Evolutionary conservation across 352 stramenopile genomes (phyloP).

Genomic region (Phytophthora tubulina): DNA sequence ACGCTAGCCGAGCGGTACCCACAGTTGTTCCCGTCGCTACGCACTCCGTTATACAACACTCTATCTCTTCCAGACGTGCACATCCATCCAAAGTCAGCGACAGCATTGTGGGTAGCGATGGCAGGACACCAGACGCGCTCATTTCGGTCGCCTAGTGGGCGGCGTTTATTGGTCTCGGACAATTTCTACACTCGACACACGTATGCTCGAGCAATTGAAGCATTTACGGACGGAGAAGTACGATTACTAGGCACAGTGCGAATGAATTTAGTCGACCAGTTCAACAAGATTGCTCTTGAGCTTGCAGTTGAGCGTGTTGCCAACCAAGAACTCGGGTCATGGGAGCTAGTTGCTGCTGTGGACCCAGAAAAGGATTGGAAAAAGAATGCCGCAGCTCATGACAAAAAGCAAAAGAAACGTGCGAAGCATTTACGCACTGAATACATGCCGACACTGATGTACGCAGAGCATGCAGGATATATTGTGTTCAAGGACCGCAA

Average conservation of each 20-base stretch:
- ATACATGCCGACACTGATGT: conserved; percentile 9
- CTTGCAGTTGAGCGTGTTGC: neutral
- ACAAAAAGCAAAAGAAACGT: neutral
- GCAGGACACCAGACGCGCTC: too few relatives aligned
- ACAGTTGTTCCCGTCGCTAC: neutral
- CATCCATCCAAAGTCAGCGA: conserved; percentile 3
- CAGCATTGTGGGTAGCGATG: too few relatives aligned
- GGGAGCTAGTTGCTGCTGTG: neutral
- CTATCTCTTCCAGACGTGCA: too few relatives aligned
- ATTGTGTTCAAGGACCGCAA: conserved; percentile 6
- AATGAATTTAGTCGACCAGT: conserved; percentile 1
- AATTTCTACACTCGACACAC: conserved; percentile 5
- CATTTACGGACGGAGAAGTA: neutral
- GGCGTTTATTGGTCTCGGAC: conserved; percentile 4
- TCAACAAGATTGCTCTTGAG: conserved; percentile 6
- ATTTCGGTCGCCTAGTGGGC: conserved; percentile 6
- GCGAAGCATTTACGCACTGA: neutral
- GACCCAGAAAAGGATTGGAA: neutral
- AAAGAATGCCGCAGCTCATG: neutral
- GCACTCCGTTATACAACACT: too few relatives aligned
- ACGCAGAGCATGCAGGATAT: conserved; percentile 12
- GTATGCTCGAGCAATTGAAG: neutral
- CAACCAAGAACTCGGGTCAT: neutral
- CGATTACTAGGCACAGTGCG: neutral
- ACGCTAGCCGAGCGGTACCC: too few relatives aligned